Evolutionary conservation across 208 protist species (phyloP), one percentile per base, ranked within the genome.

Genomic region (Lotmaria passim): DNA sequence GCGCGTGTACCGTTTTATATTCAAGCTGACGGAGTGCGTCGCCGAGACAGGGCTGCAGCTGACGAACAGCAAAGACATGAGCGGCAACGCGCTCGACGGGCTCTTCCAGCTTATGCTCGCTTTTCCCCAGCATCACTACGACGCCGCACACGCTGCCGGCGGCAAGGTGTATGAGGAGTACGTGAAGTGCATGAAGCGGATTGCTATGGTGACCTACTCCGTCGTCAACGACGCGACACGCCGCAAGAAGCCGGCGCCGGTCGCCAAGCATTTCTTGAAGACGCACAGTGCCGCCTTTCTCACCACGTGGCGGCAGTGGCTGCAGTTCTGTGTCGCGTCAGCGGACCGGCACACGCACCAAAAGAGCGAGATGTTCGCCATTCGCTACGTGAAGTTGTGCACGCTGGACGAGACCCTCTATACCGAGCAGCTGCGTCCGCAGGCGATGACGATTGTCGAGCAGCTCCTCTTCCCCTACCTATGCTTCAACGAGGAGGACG

Each of bases 21-120:
- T 96, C 31, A 96, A 96, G 55, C 53, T 87, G 30, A 86, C 88
- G 67, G 85, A 96, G 65, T 94, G 91, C 50, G 76, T 93, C 14
- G 78, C 85, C 33, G 83, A 89, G 73, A 89, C 74, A 21, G 73
- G 75, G 8, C 72, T 94, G 66, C 80, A 93, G 70, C 62, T 78
- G 36, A 82, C 52, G 3, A 71, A 52, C 17, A 43, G 60, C 10
- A 77, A 86, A 14, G 75, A 81, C 6, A 78, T 92, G 50, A 75
- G 74, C 36, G 58, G 53, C 30, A 53, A 68, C 30, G 75, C 82
- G 0, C 68, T 94, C 31, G 89, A 96, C 58, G 55, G 39, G 4
- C 93, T 90, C 83, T 83, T 93, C 31, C 44, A 75, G 15, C 51
- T 75, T 30, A 90, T 94, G 83, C 61, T 69, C 1, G 62, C 63